Conservation (phyloP, 306 rosid species). For the Gleditsia sinensis region DNA sequence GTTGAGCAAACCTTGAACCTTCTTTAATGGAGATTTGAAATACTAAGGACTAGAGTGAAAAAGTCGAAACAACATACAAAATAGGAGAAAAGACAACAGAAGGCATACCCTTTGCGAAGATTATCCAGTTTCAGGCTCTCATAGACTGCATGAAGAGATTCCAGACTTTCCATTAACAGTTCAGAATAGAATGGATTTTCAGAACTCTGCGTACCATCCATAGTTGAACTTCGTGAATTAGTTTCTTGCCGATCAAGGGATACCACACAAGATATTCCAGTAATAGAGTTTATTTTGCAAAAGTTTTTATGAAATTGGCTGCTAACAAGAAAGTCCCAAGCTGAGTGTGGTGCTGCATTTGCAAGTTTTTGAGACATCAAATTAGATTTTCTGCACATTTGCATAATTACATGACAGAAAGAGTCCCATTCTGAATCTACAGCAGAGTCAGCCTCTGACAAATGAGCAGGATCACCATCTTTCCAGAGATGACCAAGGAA, state of each 20-base stretch:
- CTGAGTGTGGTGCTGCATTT: slow-evolving; percentile 45
- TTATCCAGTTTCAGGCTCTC: slow-evolving; percentile 87
- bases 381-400: slow-evolving; percentile 57
- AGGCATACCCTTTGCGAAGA: slow-evolving; percentile 78
- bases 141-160: slow-evolving; percentile 91
- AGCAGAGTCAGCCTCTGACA: slow-evolving; percentile 54
- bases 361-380: slow-evolving; percentile 41
- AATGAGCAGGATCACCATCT: slow-evolving; percentile 66
- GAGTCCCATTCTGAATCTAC: slow-evolving; percentile 80
- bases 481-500: slow-evolving; percentile 89
- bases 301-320: slow-evolving; percentile 80
- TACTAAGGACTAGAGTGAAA: slow-evolving; percentile 1
- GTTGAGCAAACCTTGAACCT: neutral
- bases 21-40: neutral
- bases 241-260: slow-evolving; percentile 46
- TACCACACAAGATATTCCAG: slow-evolving; percentile 44
- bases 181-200: slow-evolving; percentile 59
- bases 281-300: slow-evolving; percentile 55
- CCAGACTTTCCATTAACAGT: slow-evolving; percentile 67
- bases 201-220: slow-evolving; percentile 35
- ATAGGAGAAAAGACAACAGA: slow-evolving; percentile 8
- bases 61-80: neutral
- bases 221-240: slow-evolving; percentile 34
- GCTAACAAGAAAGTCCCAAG: slow-evolving; percentile 85
- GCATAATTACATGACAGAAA: slow-evolving; percentile 64